Evolutionary conservation across 257 asterid species (phyloP).

Genomic region (Solanum arcanum): DNA sequence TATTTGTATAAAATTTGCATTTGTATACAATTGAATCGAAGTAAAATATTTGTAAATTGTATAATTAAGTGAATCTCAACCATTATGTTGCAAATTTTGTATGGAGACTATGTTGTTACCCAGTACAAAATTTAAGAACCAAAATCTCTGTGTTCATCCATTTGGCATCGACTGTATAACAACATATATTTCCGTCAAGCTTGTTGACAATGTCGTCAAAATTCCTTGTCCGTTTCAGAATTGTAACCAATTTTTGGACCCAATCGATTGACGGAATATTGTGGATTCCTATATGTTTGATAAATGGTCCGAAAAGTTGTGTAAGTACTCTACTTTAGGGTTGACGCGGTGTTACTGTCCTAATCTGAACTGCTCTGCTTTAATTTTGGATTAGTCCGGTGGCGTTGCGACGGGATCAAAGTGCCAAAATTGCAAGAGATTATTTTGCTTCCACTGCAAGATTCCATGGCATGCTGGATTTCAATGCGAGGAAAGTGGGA

Average conservation of each 20-base stretch:
- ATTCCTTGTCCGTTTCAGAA: slow-evolving; percentile 47
- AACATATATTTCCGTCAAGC: slow-evolving; percentile 52
- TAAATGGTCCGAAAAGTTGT: slow-evolving; percentile 60
- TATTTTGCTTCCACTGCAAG: slow-evolving; percentile 50
- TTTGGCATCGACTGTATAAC: slow-evolving; percentile 51
- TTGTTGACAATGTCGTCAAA: slow-evolving; percentile 23
- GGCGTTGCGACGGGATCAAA: slow-evolving; percentile 24
- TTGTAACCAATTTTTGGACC: slow-evolving; percentile 47
- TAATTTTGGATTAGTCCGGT: slow-evolving; percentile 64
- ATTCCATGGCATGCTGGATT: slow-evolving; percentile 45
- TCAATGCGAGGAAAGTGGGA: slow-evolving; percentile 38
- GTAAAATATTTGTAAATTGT: no score
- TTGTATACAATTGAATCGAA: no score
- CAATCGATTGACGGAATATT: slow-evolving; percentile 24
- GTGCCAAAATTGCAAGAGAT: slow-evolving; percentile 48
- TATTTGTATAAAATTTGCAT: no score
- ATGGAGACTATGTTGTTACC: slow-evolving; percentile 3
- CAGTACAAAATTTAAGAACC: background rate
- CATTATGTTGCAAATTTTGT: slow-evolving; percentile 11
- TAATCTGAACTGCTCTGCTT: slow-evolving; percentile 29
- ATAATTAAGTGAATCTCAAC: background rate
- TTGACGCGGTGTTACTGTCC: slow-evolving; percentile 43
- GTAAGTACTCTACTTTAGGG: slow-evolving; percentile 31
- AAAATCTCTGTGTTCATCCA: slow-evolving; percentile 29
- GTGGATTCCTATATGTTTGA: slow-evolving; percentile 28